Percentiles rank a stretch among this genome's conserved stretches.
phyloP scores from a whole-genome alignment of 1,139 yeast genomes.

The Candida sp. region DNA sequence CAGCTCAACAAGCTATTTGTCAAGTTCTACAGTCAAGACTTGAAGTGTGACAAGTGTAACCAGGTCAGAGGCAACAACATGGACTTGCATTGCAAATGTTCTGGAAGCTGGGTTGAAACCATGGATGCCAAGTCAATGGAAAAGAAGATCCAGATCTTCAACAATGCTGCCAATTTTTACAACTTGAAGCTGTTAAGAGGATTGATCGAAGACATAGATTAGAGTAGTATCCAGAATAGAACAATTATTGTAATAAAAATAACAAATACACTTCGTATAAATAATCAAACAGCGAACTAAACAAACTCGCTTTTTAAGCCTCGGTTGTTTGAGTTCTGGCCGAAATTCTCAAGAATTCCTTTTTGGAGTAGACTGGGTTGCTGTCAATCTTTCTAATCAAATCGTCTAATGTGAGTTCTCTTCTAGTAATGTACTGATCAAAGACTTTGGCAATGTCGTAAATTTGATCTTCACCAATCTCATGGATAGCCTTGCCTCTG shows the following conservation, averaged over 20 bases:
- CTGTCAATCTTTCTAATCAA: conserved; percentile 14
- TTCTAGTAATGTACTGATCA: conserved; percentile 16
- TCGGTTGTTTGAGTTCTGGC: conserved; percentile 9
- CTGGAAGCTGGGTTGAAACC: conserved; percentile 83
- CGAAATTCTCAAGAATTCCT: conserved; percentile 16
- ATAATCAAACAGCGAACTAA: background rate
- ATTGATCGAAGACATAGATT: conserved; percentile 35
- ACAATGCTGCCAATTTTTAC: conserved; percentile 63
- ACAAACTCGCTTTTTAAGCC: background rate
- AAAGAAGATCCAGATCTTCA: conserved; percentile 51
- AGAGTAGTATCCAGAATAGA: background rate
- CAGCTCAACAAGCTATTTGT: conserved; percentile 60
- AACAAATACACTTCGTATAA: background rate
- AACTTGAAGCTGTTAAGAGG: conserved; percentile 64
- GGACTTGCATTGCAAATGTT: conserved; percentile 81
- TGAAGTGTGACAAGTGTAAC: conserved; percentile 78
- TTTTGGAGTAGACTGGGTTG: conserved; percentile 15
- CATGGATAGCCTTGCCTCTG: conserved; percentile 5
- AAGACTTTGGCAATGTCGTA: conserved; percentile 16
- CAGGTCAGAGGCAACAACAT: conserved; percentile 70
- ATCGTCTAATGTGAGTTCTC: conserved; percentile 13
- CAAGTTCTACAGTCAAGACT: conserved; percentile 78
- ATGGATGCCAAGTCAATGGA: conserved; percentile 49
- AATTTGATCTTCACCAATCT: conserved; percentile 8
- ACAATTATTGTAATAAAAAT: no score